Evolutionary conservation across 2,329 filamentous ascomycete species (phyloP).

Genomic region (Chaetomiaceae sp.): DNA sequence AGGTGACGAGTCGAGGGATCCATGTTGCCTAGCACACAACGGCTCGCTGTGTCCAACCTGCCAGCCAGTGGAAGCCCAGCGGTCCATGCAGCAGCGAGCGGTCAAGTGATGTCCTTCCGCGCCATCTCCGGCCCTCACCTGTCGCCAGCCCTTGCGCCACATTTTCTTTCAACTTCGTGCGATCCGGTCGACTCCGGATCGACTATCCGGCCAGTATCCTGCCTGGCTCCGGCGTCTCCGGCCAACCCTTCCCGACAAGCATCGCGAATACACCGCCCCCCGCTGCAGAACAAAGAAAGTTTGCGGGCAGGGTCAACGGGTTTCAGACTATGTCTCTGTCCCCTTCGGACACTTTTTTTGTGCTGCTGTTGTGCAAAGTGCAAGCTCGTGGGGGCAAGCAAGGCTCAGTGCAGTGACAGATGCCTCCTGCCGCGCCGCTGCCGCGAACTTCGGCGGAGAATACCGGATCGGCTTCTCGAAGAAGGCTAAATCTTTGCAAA

Average conservation of each 20-base stretch:
- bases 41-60: conserved; percentile 11
- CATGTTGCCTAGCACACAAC: conserved; percentile 19
- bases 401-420: conserved; percentile 37
- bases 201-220: not conserved
- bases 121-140: conserved; percentile 17
- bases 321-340: conserved; percentile 28
- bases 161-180: conserved; percentile 26
- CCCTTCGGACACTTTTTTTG: conserved; percentile 35
- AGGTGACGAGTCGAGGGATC: conserved; percentile 39
- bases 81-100: conserved; percentile 9
- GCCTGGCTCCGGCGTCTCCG: not conserved
- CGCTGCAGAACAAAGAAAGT: conserved; percentile 14
- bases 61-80: conserved; percentile 12
- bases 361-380: conserved; percentile 37
- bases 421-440: conserved; percentile 36
- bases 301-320: not conserved
- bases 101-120: conserved; percentile 19
- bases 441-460: conserved; percentile 28
- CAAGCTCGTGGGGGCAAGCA: conserved; percentile 37
- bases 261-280: conserved; percentile 7
- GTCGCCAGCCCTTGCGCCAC: conserved; percentile 26
- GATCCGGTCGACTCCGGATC: conserved; percentile 9
- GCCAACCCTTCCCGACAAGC: not conserved
- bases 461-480: conserved; percentile 38
- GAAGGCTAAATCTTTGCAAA: conserved; percentile 25